Evolutionary conservation across 2,329 filamentous ascomycete species (phyloP).

Genomic region (Colletotrichum sp.): DNA sequence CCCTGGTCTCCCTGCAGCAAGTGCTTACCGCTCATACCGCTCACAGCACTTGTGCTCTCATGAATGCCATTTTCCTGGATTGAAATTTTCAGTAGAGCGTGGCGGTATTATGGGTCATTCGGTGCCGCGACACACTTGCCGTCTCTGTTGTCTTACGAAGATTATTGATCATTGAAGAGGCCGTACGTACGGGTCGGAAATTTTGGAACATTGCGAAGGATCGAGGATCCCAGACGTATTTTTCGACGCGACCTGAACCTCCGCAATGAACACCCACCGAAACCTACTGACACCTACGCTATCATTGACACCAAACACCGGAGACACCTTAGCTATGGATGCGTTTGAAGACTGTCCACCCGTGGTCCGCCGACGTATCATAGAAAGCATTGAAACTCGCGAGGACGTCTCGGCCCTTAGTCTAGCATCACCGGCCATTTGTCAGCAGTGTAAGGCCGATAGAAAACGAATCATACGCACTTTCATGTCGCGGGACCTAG

Average conservation of each 20-base stretch:
- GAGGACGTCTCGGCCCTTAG: background rate
- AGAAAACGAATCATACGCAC: background rate
- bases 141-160: background rate
- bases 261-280: background rate
- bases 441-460: background rate
- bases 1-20: background rate
- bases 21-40: background rate
- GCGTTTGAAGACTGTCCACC: background rate
- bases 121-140: background rate
- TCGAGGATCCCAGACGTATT: background rate
- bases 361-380: background rate
- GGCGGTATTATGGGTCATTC: background rate
- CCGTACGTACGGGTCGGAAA: background rate
- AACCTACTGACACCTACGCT: background rate
- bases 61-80: background rate
- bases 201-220: background rate
- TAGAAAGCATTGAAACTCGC: background rate
- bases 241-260: background rate
- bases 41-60: background rate
- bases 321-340: background rate
- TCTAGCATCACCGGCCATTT: background rate
- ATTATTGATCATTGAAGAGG: background rate
- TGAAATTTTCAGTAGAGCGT: background rate
- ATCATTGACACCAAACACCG: background rate
- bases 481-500: background rate